Percentiles rank a stretch among this genome's conserved stretches.
These are phyloP conservation scores for Macrophomina phaseolina DNA, from an alignment of 2,329 filamentous ascomycete species.

Conservation along the genomic window DNA sequence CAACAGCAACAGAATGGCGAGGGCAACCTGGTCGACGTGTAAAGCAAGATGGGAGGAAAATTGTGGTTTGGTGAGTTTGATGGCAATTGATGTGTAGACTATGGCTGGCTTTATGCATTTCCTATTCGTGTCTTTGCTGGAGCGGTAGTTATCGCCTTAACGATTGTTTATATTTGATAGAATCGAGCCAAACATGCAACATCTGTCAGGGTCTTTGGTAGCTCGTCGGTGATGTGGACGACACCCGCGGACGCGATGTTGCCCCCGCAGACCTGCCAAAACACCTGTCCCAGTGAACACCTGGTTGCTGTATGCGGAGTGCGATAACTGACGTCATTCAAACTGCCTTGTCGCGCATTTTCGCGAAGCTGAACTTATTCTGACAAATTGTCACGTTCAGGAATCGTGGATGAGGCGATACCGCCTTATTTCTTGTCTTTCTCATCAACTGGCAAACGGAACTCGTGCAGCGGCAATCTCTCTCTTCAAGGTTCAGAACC, in stretches of 20 bases:
- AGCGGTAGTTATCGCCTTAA: slow-evolving; percentile 13
- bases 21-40: slow-evolving; percentile 26
- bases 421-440: not conserved
- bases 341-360: too few species aligned
- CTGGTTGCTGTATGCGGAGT: not conserved
- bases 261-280: too few species aligned
- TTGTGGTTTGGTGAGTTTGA: not conserved
- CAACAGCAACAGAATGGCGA: slow-evolving; percentile 14
- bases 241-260: too few species aligned
- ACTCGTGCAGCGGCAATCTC: not conserved
- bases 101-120: slow-evolving; percentile 19
- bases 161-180: slow-evolving; percentile 20
- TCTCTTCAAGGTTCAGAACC: slow-evolving; percentile 9
- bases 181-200: slow-evolving; percentile 10
- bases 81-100: slow-evolving; percentile 17
- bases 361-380: not conserved
- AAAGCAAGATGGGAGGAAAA: slow-evolving; percentile 2
- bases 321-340: not conserved
- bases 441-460: not conserved
- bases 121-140: slow-evolving; percentile 3
- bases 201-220: not conserved
- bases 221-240: too few species aligned
- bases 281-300: not conserved
- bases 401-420: not conserved
- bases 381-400: not conserved